These are phyloP conservation scores for Chloris gayana DNA, from an alignment of 176 grass and related monocot genomes.

Conservation along the genomic window DNA sequence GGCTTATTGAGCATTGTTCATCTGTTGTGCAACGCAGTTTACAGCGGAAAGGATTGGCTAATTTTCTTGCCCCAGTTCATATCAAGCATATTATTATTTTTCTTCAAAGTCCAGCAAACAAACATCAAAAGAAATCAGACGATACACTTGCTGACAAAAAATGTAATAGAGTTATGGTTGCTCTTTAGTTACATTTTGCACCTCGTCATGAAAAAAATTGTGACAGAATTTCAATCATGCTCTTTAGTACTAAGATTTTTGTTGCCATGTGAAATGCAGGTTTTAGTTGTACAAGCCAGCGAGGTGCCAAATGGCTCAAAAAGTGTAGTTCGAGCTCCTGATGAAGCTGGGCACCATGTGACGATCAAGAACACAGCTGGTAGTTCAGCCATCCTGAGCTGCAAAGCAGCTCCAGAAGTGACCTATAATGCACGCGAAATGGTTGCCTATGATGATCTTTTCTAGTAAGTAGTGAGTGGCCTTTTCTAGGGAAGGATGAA, in stretches of 20 bases:
- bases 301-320: conserved; percentile 35
- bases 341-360: conserved; percentile 15
- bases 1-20: background rate
- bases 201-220: background rate
- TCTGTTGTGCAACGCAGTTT: background rate
- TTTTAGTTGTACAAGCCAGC: conserved; percentile 60
- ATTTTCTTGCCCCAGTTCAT: conserved; percentile 11
- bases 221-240: background rate
- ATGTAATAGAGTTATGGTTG: background rate
- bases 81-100: background rate
- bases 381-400: conserved; percentile 25
- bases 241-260: conserved; percentile 23
- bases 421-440: conserved; percentile 61
- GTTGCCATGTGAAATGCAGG: too few species aligned
- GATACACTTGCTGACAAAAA: background rate
- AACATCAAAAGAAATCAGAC: background rate
- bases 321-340: too few species aligned
- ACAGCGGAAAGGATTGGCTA: background rate
- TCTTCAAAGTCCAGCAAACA: background rate
- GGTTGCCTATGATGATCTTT: conserved; percentile 89
- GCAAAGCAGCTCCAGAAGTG: conserved; percentile 40
- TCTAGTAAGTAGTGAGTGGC: conserved; percentile 52
- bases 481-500: conserved; percentile 9
- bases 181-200: background rate
- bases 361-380: conserved; percentile 31